Evolutionary conservation across 2,329 filamentous ascomycete genomes (phyloP), one percentile per base, ranked within the genome.

Genomic region (Blastomyces parvus): DNA sequence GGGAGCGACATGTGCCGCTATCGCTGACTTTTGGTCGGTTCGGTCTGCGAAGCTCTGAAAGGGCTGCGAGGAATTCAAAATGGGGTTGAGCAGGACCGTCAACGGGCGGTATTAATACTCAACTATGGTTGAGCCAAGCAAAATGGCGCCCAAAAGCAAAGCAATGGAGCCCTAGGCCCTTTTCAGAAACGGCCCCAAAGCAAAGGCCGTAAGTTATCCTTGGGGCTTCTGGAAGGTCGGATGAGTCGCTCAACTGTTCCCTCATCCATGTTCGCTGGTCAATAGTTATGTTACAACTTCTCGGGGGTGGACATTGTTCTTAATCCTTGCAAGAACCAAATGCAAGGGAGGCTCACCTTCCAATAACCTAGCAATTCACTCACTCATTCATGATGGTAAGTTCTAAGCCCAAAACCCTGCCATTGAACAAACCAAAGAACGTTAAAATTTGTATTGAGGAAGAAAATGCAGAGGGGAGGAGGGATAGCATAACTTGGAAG

Each of bases 51-150:
- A 53, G 59, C 50, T 25, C 59, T 42, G 59, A 33, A 25, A 53
- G 27, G 30, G 22, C 22, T 9, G 40, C 9, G 19, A 60, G 7
- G 42, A 50, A 60, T 60, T 52, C 27, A 2, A 22, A 50, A 60
- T 60, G 30, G n/a, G 19, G 59, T 30, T 30, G 46, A 42, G 38
- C n/a, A 42, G 59, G 48, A 42, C 46, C 7, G n/a, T 30, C 27
- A 2, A 30, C 27, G 27, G 27, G 27, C 19, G 19, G 59, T 61
- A 61, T 61, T 61, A 61, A 52, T 52, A 38, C 59, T 53, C 36
- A 30, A 19, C 14, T 14, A 53, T 27, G 33, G 22, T 61, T 53
- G 30, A 61, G 59, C 59, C 59, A 61, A 61, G 46, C n/a, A 33
- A 61, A 42, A 52, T 36, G 46, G 30, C 4, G 22, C 46, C 59